A percentile compares a stretch with the other conserved stretches of the same genome.
These are phyloP conservation scores for Lasiodiplodia citricola DNA, from an alignment of 2,329 filamentous ascomycete genomes.

Conservation along the genomic window DNA sequence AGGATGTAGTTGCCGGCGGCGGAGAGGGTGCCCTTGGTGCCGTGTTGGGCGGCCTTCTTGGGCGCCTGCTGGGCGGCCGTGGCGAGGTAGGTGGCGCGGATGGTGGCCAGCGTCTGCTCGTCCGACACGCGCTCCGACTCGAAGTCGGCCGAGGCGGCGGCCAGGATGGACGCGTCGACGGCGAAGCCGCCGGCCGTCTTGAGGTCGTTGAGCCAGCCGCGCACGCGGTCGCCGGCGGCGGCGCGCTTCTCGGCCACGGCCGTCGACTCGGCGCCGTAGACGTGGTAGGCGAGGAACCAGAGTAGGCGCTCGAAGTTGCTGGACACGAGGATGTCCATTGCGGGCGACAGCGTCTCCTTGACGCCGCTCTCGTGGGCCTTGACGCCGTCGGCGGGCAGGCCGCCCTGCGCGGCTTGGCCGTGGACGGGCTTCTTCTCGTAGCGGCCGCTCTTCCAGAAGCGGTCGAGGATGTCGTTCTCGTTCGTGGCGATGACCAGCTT, in stretches of 20 bases:
- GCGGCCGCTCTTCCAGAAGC: slow-evolving; percentile 88
- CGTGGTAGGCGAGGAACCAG: slow-evolving; percentile 87
- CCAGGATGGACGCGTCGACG: slow-evolving; percentile 75
- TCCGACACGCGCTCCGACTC: slow-evolving; percentile 75
- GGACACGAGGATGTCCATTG: slow-evolving; percentile 96
- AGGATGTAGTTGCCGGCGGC: slow-evolving; percentile 71
- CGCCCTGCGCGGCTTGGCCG: slow-evolving; percentile 56
- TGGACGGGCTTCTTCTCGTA: slow-evolving; percentile 83
- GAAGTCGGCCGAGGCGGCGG: slow-evolving; percentile 74
- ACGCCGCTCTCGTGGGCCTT: slow-evolving; percentile 73
- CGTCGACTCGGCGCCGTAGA: slow-evolving; percentile 49
- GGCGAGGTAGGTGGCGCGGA: slow-evolving; percentile 53
- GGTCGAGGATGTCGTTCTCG: slow-evolving; percentile 94
- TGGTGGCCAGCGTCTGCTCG: slow-evolving; percentile 54
- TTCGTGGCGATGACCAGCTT: slow-evolving; percentile 94
- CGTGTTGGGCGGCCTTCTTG: slow-evolving; percentile 47
- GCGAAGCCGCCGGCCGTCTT: slow-evolving; percentile 83
- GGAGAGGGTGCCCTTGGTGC: slow-evolving; percentile 47
- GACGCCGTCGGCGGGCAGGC: slow-evolving; percentile 60
- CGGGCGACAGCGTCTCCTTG: slow-evolving; percentile 89
- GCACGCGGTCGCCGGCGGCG: slow-evolving; percentile 73
- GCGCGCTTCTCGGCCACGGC: slow-evolving; percentile 51
- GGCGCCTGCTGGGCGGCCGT: slow-evolving; percentile 48
- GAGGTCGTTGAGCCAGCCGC: slow-evolving; percentile 76
- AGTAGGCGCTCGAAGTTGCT: slow-evolving; percentile 96